Conservation (phyloP, 768 basidiomycete genomes). For the Boletus subparvulus region DNA sequence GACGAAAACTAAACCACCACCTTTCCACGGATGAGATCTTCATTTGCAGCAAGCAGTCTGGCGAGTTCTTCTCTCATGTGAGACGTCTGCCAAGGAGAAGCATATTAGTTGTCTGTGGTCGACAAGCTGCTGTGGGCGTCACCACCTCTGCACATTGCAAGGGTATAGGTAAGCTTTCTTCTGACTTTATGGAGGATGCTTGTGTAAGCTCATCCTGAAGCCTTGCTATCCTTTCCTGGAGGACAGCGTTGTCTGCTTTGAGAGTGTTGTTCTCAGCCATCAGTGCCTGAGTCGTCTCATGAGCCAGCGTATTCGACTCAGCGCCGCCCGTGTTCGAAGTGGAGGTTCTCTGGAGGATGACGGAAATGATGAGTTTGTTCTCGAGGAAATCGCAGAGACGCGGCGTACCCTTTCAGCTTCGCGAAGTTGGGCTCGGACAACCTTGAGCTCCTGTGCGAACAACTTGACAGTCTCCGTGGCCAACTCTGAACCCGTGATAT, state of each 20-base stretch:
- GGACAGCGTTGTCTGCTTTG: conserved; percentile 17
- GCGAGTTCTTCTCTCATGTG: conserved; percentile 11
- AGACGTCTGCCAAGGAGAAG: conserved; percentile 5
- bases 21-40: conserved; percentile 16
- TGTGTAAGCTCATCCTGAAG: conserved; percentile 13
- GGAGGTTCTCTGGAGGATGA: conserved; percentile 9
- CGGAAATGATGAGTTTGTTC: not conserved
- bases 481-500: conserved; percentile 25
- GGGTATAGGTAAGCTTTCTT: conserved; percentile 1
- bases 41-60: conserved; percentile 14
- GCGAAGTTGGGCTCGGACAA: conserved; percentile 19
- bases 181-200: conserved; percentile 18
- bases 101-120: conserved; percentile 1
- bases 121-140: not conserved
- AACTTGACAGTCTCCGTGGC: conserved; percentile 27
- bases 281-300: conserved; percentile 9
- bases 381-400: not conserved
- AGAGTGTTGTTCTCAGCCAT: conserved; percentile 18
- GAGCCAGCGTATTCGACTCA: not conserved
- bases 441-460: conserved; percentile 26
- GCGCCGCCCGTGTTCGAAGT: not conserved
- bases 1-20: not conserved
- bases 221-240: conserved; percentile 13
- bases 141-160: conserved; percentile 11
- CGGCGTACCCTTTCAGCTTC: conserved; percentile 22